phyloP scores from a whole-genome alignment of 2,329 filamentous ascomycete genomes.

The Xylariaceae sp. region DNA sequence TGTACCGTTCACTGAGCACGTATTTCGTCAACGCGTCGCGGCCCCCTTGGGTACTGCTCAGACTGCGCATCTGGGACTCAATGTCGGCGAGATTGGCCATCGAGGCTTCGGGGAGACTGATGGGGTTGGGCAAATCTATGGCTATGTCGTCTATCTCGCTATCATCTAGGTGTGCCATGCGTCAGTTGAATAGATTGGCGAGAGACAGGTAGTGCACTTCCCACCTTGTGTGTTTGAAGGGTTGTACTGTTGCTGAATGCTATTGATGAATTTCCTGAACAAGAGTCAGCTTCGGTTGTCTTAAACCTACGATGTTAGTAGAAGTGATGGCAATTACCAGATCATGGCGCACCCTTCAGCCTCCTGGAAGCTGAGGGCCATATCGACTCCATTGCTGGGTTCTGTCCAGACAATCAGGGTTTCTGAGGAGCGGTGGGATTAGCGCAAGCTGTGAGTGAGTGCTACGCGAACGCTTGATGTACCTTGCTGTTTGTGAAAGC shows the following conservation, averaged over 20 bases:
- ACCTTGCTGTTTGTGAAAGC: constrained; percentile 98
- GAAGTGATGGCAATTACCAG: constrained; percentile 57
- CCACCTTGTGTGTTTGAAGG: constrained; percentile 61
- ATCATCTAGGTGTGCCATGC: constrained; percentile 60
- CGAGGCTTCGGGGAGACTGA: constrained; percentile 75
- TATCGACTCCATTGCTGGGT: constrained; percentile 76
- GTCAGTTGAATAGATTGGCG: constrained; percentile 23
- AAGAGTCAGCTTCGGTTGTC: constrained; percentile 25
- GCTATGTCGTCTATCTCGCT: constrained; percentile 81
- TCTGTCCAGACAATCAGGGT: constrained; percentile 99
- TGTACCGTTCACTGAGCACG: constrained; percentile 81
- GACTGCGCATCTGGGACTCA: constrained; percentile 76
- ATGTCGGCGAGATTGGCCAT: constrained; percentile 82
- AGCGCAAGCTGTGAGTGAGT: constrained; percentile 1
- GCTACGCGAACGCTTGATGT: constrained; percentile 31
- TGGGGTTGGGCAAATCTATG: constrained; percentile 67
- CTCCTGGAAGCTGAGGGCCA: constrained; percentile 98
- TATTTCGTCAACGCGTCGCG: constrained; percentile 86
- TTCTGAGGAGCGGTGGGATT: constrained; percentile 51
- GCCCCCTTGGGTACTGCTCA: constrained; percentile 70
- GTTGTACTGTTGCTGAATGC: constrained; percentile 73
- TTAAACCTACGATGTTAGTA: neutral
- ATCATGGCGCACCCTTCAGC: constrained; percentile 89
- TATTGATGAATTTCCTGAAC: constrained; percentile 83
- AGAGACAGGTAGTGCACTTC: neutral